Evolutionary conservation across 2,329 filamentous ascomycete species (phyloP), one percentile per base, ranked within the genome.

Genomic region (Fusarium papillatum): DNA sequence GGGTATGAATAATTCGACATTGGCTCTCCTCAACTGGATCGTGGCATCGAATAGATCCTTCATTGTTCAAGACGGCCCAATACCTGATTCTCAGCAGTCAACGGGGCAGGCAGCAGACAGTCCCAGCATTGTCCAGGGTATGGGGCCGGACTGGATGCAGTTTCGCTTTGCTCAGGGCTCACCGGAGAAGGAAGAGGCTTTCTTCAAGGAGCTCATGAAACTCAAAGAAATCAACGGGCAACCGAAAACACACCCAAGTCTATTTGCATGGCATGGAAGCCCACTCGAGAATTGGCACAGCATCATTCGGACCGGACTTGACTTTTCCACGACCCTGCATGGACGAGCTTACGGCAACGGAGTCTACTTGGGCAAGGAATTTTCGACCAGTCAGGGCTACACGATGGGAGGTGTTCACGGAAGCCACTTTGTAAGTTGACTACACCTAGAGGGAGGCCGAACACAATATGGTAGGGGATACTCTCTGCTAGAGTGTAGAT

Each of bases 221-320:
- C 34, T 71, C 19, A 64, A 84, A 7, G 87, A 88, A n/a, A 24
- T 26, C 14, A 10, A 60, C 29, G 82, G 82, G 36, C 50, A 78
- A n/a, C 70, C 46, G 76, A 87, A 57, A 75, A 83, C 70, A 6
- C 86, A 91, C 76, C 93, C 94, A 0, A 96, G 95, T 0, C 83
- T 98, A 2, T 95, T 98, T 79, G 95, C 94, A 0, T 98, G 94
- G 93, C 96, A 98, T 82, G 96, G 95, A 8, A 97, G 95, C 79
- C 82, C 85, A 0, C 75, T 98, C 5, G 76, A 83, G 5, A 98
- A 98, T 79, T 98, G 96, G 96, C 96, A 98, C 83, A 94, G 93
- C 78, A 98, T 98, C 78, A 91, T 98, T 73, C 91, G 95, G 38
- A 91, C 93, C 71, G 95, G 96, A 0, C 86, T 98, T 8, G 91